These are phyloP conservation scores for Arthrobotrys sphaeroides DNA, from an alignment of 2,329 filamentous ascomycete species.

Conservation along the genomic window DNA sequence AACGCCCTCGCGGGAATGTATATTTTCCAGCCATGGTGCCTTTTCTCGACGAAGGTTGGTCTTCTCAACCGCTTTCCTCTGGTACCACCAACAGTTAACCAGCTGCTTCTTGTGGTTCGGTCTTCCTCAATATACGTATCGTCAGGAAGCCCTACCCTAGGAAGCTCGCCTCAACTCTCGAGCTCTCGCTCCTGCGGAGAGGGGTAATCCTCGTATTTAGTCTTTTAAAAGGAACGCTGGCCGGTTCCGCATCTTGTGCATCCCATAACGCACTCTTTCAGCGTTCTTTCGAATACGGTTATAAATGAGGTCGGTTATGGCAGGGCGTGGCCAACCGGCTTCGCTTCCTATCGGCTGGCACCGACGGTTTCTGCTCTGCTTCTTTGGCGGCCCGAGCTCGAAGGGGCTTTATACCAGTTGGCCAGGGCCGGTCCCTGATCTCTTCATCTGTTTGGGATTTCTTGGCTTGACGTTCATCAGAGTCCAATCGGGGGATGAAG, in stretches of 20 bases:
- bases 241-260: neutral
- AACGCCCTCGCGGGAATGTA: slow-evolving; percentile 16
- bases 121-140: slow-evolving; percentile 17
- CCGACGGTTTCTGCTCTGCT: slow-evolving; percentile 42
- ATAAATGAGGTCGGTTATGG: slow-evolving; percentile 42
- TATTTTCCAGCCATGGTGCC: slow-evolving; percentile 35
- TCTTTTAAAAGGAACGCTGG: slow-evolving; percentile 21
- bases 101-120: slow-evolving; percentile 31
- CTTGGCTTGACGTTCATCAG: slow-evolving; percentile 42
- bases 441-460: slow-evolving; percentile 36
- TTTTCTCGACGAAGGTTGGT: slow-evolving; percentile 32
- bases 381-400: slow-evolving; percentile 29
- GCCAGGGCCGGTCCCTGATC: slow-evolving; percentile 47
- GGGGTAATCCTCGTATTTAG: slow-evolving; percentile 18
- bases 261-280: slow-evolving; percentile 10
- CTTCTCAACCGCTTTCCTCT: slow-evolving; percentile 25
- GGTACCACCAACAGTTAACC: slow-evolving; percentile 16
- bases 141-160: slow-evolving; percentile 24
- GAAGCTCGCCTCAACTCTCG: slow-evolving; percentile 28
- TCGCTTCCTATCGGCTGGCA: slow-evolving; percentile 52
- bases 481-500: slow-evolving; percentile 24
- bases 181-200: slow-evolving; percentile 3
- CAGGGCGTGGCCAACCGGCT: slow-evolving; percentile 26
- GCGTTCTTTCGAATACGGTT: slow-evolving; percentile 5
- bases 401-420: slow-evolving; percentile 49